These are phyloP conservation scores for Colletotrichum eremochloae DNA, from an alignment of 2,329 filamentous ascomycete species.

Conservation along the genomic window DNA sequence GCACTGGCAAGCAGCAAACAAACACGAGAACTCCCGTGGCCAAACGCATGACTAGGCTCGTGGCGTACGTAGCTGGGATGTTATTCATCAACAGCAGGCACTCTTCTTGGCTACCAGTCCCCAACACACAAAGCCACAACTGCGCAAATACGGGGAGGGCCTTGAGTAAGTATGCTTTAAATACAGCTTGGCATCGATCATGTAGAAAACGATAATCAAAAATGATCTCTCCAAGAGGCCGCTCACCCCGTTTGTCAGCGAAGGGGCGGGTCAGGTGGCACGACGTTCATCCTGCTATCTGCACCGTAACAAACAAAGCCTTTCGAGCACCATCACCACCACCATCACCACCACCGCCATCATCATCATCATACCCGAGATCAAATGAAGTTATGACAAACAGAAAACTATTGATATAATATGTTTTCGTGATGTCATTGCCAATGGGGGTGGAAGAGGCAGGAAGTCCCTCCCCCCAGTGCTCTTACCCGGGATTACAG, in stretches of 20 bases:
- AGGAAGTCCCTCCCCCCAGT: too few species aligned
- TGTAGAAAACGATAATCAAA: background rate
- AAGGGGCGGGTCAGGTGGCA: background rate
- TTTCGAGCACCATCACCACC: background rate
- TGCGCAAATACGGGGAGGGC: background rate
- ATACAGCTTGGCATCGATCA: background rate
- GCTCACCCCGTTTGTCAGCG: background rate
- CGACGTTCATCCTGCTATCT: background rate
- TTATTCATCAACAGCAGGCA: too few species aligned
- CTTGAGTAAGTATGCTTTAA: background rate
- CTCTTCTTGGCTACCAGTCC: background rate
- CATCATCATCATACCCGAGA: too few species aligned
- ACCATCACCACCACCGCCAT: background rate
- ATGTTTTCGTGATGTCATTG: background rate
- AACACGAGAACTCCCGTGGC: background rate
- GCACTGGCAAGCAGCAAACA: background rate
- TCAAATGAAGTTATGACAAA: background rate
- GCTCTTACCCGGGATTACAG: background rate
- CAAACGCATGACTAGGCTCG: background rate
- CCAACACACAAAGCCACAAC: background rate
- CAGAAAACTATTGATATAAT: background rate
- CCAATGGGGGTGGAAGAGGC: background rate
- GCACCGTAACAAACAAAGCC: background rate
- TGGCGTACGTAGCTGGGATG: background rate
- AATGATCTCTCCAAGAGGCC: background rate